phyloP scores from a whole-genome alignment of 192 early-diverging fungal genomes.

The Mortierella claussenii region DNA sequence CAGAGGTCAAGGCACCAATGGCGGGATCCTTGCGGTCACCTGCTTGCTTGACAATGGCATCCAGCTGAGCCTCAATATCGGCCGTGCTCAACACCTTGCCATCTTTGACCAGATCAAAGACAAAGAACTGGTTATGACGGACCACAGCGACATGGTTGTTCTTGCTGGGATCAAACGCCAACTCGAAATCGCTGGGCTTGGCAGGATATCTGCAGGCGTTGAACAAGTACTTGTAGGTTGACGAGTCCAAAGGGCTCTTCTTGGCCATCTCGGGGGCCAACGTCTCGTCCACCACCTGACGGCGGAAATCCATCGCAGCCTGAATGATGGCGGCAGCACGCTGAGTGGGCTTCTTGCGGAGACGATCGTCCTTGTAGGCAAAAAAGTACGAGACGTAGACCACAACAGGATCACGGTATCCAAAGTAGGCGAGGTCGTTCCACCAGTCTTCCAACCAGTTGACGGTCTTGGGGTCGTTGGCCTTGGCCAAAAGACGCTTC shows the following conservation, averaged over 20 bases:
- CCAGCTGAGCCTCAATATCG: slow-evolving; percentile 77
- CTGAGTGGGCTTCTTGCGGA: slow-evolving; percentile 77
- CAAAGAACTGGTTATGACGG: slow-evolving; percentile 93
- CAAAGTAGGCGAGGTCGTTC: slow-evolving; percentile 94
- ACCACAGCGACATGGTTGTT: slow-evolving; percentile 90
- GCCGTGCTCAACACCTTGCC: slow-evolving; percentile 84
- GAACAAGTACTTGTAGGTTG: slow-evolving; percentile 98
- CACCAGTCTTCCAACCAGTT: slow-evolving; percentile 99
- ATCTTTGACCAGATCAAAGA: slow-evolving; percentile 76
- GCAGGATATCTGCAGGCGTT: slow-evolving; percentile 92
- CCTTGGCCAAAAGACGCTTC: slow-evolving; percentile 81
- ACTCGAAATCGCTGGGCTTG: slow-evolving; percentile 86
- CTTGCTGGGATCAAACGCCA: slow-evolving; percentile 72
- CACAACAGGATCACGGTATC: slow-evolving; percentile 96
- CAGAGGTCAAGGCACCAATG: slow-evolving; percentile 90
- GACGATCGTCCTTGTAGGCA: slow-evolving; percentile 89
- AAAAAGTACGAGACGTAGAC: slow-evolving; percentile 98
- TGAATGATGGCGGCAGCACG: slow-evolving; percentile 91
- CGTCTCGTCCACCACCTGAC: slow-evolving; percentile 73
- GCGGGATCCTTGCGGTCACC: slow-evolving; percentile 75
- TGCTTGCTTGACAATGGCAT: slow-evolving; percentile 61
- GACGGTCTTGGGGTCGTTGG: slow-evolving; percentile 73
- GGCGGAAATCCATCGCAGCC: slow-evolving; percentile 91
- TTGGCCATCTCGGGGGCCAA: slow-evolving; percentile 82
- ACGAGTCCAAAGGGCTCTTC: slow-evolving; percentile 82